phyloP scores from a whole-genome alignment of 306 rosid species.

The Abrus pulchellus region DNA sequence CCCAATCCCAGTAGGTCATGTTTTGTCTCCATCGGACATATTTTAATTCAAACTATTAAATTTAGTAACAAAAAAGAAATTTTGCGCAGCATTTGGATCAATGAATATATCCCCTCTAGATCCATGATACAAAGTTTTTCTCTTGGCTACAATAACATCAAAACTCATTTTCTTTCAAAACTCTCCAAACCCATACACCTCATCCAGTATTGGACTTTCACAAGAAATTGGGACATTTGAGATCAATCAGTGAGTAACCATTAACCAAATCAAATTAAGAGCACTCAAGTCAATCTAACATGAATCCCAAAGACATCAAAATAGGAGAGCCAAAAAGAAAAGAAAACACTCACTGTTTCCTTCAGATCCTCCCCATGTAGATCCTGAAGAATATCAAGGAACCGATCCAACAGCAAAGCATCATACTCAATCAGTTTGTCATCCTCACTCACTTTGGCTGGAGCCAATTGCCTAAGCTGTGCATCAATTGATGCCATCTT shows the following conservation, averaged over 20 bases:
- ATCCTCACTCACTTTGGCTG: constrained; percentile 92
- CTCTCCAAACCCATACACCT: constrained; percentile 26
- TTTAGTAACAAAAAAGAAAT: background rate
- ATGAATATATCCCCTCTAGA: background rate
- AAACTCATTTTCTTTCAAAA: constrained; percentile 25
- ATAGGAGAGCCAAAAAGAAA: background rate
- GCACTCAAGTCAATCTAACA: constrained; percentile 38
- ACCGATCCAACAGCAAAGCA: constrained; percentile 94
- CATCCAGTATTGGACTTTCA: constrained; percentile 30
- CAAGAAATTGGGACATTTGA: constrained; percentile 28
- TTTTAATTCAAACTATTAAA: background rate
- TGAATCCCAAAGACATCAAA: background rate
- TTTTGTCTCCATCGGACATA: constrained; percentile 19
- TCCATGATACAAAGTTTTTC: background rate
- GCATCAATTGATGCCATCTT: constrained; percentile 98
- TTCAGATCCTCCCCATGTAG: constrained; percentile 95
- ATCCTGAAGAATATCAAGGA: constrained; percentile 98
- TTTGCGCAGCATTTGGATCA: background rate
- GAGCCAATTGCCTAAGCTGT: constrained; percentile 87
- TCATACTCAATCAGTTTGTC: constrained; percentile 94
- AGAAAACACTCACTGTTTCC: constrained; percentile 76
- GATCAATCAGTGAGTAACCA: constrained; percentile 7
- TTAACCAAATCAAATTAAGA: constrained; percentile 23
- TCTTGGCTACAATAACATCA: constrained; percentile 32
- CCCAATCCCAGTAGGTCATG: background rate